These are phyloP conservation scores for Cyclanthera cordifolia DNA, from an alignment of 306 rosid species.

Conservation along the genomic window DNA sequence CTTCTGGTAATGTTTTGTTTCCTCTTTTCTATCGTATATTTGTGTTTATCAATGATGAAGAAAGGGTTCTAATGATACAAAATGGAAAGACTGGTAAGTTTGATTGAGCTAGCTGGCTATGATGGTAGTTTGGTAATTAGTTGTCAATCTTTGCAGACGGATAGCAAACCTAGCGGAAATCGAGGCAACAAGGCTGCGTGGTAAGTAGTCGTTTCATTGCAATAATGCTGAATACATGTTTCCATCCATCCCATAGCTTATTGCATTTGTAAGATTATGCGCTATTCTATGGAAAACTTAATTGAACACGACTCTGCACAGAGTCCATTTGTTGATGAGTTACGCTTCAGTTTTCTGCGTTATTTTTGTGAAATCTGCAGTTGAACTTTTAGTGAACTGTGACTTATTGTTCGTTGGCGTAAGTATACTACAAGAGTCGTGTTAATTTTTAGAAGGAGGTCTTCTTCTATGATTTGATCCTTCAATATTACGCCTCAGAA, in stretches of 20 bases:
- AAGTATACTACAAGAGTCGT: not conserved
- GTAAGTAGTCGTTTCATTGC: slow-evolving; percentile 23
- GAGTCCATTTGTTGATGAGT: not conserved
- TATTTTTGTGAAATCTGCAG: not conserved
- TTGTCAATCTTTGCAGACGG: slow-evolving; percentile 37
- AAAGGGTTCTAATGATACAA: not conserved
- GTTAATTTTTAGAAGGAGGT: not conserved
- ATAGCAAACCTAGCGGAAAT: slow-evolving; percentile 15
- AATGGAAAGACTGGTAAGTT: not conserved
- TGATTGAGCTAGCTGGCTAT: not conserved
- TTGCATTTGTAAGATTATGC: not conserved
- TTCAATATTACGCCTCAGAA: not conserved
- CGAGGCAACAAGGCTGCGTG: slow-evolving; percentile 17
- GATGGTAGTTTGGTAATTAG: not conserved
- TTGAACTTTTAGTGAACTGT: not conserved
- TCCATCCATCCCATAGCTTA: not conserved
- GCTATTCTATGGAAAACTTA: not conserved
- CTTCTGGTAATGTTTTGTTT: not conserved
- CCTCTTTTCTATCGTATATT: not conserved
- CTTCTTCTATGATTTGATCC: not conserved
- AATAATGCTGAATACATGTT: not conserved
- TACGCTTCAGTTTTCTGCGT: not conserved
- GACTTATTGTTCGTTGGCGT: not conserved
- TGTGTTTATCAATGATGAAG: not conserved
- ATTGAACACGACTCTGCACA: not conserved